Evolutionary conservation across 1,284 basidiomycete species (phyloP).

Genomic region (Ceratobasidium sp.): DNA sequence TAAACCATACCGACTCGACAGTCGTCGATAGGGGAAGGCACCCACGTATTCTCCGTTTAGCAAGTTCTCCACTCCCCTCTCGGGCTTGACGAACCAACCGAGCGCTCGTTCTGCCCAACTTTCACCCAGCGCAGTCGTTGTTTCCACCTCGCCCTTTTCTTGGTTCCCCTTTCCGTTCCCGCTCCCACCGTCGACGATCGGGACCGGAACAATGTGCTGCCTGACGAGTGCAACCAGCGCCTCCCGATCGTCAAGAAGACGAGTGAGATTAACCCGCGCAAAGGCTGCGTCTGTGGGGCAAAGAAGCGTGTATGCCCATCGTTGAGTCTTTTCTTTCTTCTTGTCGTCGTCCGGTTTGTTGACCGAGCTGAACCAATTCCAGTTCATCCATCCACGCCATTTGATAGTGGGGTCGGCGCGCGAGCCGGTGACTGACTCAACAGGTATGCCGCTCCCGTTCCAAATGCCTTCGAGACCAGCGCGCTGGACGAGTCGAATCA

Average conservation of each 20-base stretch:
- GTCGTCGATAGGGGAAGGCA: background rate
- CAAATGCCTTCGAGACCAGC: conserved; percentile 91
- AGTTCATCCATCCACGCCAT: background rate
- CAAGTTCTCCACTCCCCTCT: conserved; percentile 21
- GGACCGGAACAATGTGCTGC: conserved; percentile 85
- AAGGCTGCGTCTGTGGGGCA: conserved; percentile 94
- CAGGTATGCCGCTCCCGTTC: conserved; percentile 80
- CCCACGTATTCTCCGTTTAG: conserved; percentile 27
- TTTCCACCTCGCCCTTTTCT: conserved; percentile 11
- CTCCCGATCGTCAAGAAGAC: conserved; percentile 71
- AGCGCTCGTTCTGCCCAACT: conserved; percentile 21
- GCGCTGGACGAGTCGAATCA: conserved; percentile 83
- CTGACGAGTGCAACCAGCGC: conserved; percentile 76
- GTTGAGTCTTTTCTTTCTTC: conserved; percentile 53
- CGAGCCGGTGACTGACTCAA: conserved; percentile 60
- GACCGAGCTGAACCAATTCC: background rate
- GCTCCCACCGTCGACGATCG: conserved; percentile 38
- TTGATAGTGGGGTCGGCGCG: conserved; percentile 46
- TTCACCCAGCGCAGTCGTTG: background rate
- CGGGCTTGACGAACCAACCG: conserved; percentile 13
- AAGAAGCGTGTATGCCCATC: conserved; percentile 78
- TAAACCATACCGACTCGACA: background rate
- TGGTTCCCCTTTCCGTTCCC: too few species aligned
- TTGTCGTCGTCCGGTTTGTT: conserved; percentile 32
- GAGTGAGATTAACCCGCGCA: conserved; percentile 86